Conservation (phyloP, 495 filamentous ascomycete genomes). For the Symbiotaphrina buchneri region DNA sequence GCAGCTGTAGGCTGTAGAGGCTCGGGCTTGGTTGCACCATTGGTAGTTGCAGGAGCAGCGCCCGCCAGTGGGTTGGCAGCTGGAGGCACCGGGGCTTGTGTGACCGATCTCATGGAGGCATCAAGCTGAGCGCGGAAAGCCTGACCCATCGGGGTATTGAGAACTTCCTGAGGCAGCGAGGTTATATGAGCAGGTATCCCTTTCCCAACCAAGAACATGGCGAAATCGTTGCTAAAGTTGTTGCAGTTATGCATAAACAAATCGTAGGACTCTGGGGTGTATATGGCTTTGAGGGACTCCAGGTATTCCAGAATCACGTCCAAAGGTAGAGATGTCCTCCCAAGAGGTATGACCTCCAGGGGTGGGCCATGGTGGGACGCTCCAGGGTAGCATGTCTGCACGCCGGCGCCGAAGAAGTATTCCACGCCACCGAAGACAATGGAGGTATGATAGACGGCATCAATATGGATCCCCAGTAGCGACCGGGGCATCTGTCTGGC, state of each 20-base stretch:
- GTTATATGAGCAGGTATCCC: slow-evolving; percentile 76
- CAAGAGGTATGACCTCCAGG: slow-evolving; percentile 30
- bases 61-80: slow-evolving; percentile 6
- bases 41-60: slow-evolving; percentile 5
- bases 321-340: slow-evolving; percentile 3
- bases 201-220: slow-evolving; percentile 76
- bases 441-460: slow-evolving; percentile 83
- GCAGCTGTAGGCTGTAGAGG: not conserved
- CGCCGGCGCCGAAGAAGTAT: slow-evolving; percentile 52
- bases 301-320: slow-evolving; percentile 57
- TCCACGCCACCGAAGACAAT: slow-evolving; percentile 61
- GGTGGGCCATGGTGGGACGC: slow-evolving; percentile 75
- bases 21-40: slow-evolving; percentile 1
- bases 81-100: slow-evolving; percentile 20
- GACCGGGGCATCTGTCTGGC: slow-evolving; percentile 14
- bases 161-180: slow-evolving; percentile 67
- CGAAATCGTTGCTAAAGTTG: slow-evolving; percentile 89
- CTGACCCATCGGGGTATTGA: slow-evolving; percentile 77
- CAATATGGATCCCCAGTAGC: slow-evolving; percentile 41
- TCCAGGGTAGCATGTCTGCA: slow-evolving; percentile 61
- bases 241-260: slow-evolving; percentile 90
- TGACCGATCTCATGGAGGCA: slow-evolving; percentile 43
- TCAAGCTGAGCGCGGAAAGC: slow-evolving; percentile 76
- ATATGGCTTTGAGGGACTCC: slow-evolving; percentile 59
- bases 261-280: slow-evolving; percentile 77